Percentiles rank a stretch among this genome's conserved stretches.
Conservation (phyloP, 805 yeast species). For the Candida caryicola region DNA sequence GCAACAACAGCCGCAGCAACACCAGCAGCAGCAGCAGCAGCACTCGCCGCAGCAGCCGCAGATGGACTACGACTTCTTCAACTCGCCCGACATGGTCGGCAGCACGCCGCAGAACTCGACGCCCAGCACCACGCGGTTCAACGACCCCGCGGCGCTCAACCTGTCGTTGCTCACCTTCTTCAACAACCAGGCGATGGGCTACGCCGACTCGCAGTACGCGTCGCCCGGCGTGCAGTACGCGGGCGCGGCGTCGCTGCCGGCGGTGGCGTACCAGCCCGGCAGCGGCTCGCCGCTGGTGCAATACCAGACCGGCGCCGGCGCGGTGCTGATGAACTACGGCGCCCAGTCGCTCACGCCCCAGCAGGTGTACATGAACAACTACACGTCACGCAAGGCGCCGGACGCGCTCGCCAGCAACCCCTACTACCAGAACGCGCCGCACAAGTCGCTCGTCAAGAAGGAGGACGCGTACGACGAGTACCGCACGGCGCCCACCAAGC, state of each 20-base stretch:
- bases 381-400: slow-evolving; percentile 1
- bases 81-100: too few species aligned
- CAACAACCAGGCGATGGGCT: slow-evolving; percentile 3
- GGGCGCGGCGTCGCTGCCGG: neutral
- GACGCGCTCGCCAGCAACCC: neutral
- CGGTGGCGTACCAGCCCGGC: neutral
- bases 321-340: slow-evolving; percentile 2
- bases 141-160: too few species aligned
- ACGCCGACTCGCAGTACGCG: slow-evolving; percentile 4
- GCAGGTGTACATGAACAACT: slow-evolving; percentile 2
- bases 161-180: slow-evolving; percentile 6
- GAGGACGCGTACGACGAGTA: neutral
- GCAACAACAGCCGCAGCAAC: slow-evolving; percentile 2
- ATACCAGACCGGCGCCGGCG: neutral
- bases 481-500: slow-evolving; percentile 6
- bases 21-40: slow-evolving; percentile 4
- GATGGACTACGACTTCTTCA: slow-evolving; percentile 1
- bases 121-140: too few species aligned
- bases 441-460: slow-evolving; percentile 1
- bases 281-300: neutral
- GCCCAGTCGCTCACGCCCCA: neutral
- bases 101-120: too few species aligned
- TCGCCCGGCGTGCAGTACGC: slow-evolving; percentile 1
- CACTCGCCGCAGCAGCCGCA: neutral
- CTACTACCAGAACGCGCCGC: neutral